Evolutionary conservation across 2,329 filamentous ascomycete genomes (phyloP).

Genomic region (Triangularia verruculosa): DNA sequence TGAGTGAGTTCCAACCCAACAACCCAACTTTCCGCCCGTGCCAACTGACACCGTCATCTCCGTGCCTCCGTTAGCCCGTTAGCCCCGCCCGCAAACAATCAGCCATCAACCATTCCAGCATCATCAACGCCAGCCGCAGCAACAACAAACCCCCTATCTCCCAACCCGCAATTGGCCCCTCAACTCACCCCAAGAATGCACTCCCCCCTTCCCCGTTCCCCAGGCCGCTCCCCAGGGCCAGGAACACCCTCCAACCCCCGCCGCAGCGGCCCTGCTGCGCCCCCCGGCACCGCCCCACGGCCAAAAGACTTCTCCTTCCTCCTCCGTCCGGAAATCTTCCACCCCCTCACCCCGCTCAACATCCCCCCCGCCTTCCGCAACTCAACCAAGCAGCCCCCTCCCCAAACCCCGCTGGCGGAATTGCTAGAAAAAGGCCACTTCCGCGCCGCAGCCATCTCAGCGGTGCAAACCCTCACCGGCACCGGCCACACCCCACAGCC

Average conservation of each 20-base stretch:
- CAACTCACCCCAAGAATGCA: slow-evolving; percentile 7
- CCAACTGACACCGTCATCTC: neutral
- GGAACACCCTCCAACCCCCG: neutral
- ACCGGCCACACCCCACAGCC: slow-evolving; percentile 36
- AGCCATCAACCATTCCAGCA: slow-evolving; percentile 22
- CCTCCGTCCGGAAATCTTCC: slow-evolving; percentile 76
- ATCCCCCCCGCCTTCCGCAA: slow-evolving; percentile 66
- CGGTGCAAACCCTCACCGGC: slow-evolving; percentile 58
- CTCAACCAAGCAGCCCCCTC: slow-evolving; percentile 60
- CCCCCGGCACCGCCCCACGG: slow-evolving; percentile 28
- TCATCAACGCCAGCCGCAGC: slow-evolving; percentile 10
- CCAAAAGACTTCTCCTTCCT: slow-evolving; percentile 80
- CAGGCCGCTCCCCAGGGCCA: slow-evolving; percentile 22
- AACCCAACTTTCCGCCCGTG: slow-evolving; percentile 9
- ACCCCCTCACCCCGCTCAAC: slow-evolving; percentile 66
- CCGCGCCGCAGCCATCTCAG: slow-evolving; percentile 70
- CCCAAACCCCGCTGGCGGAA: slow-evolving; percentile 62
- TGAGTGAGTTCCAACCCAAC: slow-evolving; percentile 54
- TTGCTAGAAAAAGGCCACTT: slow-evolving; percentile 75
- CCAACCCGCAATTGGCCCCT: neutral
- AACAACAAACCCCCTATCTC: slow-evolving; percentile 20
- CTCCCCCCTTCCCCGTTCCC: slow-evolving; percentile 23
- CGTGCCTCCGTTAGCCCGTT: slow-evolving; percentile 14
- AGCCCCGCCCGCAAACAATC: slow-evolving; percentile 26
- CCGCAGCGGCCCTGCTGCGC: slow-evolving; percentile 17